phyloP scores from a whole-genome alignment of 2,329 filamentous ascomycete species.

The Alternaria arbusti region DNA sequence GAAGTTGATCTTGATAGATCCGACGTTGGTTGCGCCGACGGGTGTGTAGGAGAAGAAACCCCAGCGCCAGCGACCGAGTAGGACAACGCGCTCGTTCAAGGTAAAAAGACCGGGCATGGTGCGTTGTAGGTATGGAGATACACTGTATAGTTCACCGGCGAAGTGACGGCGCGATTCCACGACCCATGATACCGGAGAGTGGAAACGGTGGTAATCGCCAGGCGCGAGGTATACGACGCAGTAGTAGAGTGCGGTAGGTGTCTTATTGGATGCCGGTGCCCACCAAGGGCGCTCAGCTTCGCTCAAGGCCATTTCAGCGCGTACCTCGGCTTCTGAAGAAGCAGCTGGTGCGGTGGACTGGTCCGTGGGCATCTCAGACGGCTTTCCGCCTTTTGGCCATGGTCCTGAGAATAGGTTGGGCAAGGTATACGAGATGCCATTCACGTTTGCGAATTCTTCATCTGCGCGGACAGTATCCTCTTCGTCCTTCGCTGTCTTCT shows the following conservation, averaged over 20 bases:
- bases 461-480: conserved; percentile 76
- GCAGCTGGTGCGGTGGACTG: conserved; percentile 72
- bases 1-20: conserved; percentile 96
- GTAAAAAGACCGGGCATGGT: conserved; percentile 94
- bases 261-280: conserved; percentile 48
- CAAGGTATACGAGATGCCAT: conserved; percentile 94
- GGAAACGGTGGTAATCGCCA: conserved; percentile 98
- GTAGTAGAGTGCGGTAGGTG: conserved; percentile 80
- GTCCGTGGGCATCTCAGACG: conserved; percentile 67
- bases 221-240: conserved; percentile 94
- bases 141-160: conserved; percentile 92
- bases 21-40: conserved; percentile 96
- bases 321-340: conserved; percentile 81
- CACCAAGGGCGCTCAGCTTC: conserved; percentile 63
- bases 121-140: conserved; percentile 92
- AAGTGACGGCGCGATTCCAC: conserved; percentile 96
- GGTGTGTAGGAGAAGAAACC: conserved; percentile 97
- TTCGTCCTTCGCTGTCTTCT: conserved; percentile 48
- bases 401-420: conserved; percentile 84
- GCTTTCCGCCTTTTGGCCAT: conserved; percentile 51
- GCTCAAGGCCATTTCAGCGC: conserved; percentile 79
- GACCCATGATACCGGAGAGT: conserved; percentile 94
- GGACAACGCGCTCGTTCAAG: conserved; percentile 91
- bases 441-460: conserved; percentile 91
- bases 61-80: conserved; percentile 93